Base-by-base conservation (phyloP, 768 basidiomycete genomes). In the Lentinus tigrinus region DNA sequence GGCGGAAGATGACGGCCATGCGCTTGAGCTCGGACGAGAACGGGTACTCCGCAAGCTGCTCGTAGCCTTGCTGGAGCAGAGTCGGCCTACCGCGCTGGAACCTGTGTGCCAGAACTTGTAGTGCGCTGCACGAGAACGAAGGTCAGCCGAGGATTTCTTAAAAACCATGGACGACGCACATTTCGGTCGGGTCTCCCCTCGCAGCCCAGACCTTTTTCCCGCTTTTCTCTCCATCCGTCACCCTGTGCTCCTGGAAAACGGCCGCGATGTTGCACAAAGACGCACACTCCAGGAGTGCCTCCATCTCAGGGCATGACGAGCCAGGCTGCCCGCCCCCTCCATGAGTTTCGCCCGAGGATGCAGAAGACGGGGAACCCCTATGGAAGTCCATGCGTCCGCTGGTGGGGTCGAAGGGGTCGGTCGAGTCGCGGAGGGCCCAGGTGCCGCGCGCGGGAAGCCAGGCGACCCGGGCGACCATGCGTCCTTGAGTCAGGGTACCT, bases 101-200 rank as follows among this genome's bases (percentile, higher is more conserved):
- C 57, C 79, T 80, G 49, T 76, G 75, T 1, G 81, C 80, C 54
- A 82, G 81, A 21, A 82, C 80, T 63, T 82, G 81, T 4, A 83
- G 74, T 3, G 81, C 81, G 23, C 49, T 48, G 28, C 16, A 16
- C n/a, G 21, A 4, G 10, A 6, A 23, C 1, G 6, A 24, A 19
- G 21, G 10, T 38, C 6, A 37, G 34, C 21, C n/a, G n/a, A n/a
- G n/a, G n/a, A n/a, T n/a, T n/a, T n/a, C n/a, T n/a, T n/a, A n/a
- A n/a, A n/a, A n/a, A n/a, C n/a, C n/a, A n/a, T n/a, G n/a, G n/a
- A n/a, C n/a, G n/a, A 23, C 49, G 2, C 36, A 38, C 49, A 82
- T 76, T 63, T 83, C 81, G 2, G 82, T 83, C 2, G 82, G 81
- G 60, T 83, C 82, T 23, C 82, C 82, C 42, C 76, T 79, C 10